Evolutionary conservation across 768 basidiomycete genomes (phyloP).

Genomic region (Clitopilus passeckerianus): DNA sequence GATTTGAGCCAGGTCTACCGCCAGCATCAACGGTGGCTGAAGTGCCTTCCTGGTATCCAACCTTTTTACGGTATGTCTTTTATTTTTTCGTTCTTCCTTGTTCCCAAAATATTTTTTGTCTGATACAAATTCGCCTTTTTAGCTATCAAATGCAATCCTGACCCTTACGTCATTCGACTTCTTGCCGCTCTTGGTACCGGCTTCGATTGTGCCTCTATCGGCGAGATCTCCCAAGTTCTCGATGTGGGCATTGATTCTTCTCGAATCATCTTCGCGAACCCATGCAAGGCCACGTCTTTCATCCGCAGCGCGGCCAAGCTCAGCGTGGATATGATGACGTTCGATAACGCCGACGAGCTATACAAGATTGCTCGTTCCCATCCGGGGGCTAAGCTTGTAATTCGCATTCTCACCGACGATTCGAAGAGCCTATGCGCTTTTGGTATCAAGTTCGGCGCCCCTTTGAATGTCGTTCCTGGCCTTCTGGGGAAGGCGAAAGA

Average conservation of each 20-base stretch:
- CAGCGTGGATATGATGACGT: constrained; percentile 93
- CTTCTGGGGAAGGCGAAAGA: constrained; percentile 78
- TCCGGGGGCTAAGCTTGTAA: constrained; percentile 78
- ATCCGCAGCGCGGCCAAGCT: constrained; percentile 76
- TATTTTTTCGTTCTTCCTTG: neutral
- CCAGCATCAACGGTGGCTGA: constrained; percentile 81
- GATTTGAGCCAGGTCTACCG: constrained; percentile 85
- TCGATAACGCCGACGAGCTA: constrained; percentile 96
- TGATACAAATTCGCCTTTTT: constrained; percentile 15
- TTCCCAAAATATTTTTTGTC: constrained; percentile 1
- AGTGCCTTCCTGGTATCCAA: constrained; percentile 76
- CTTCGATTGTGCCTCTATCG: constrained; percentile 96
- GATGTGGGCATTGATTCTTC: constrained; percentile 67
- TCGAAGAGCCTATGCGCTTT: constrained; percentile 91
- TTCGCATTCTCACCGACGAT: constrained; percentile 98
- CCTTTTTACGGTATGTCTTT: constrained; percentile 81
- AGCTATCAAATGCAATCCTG: constrained; percentile 99
- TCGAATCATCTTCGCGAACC: constrained; percentile 96
- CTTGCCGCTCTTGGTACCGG: constrained; percentile 87
- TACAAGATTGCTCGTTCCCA: constrained; percentile 84
- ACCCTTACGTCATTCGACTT: constrained; percentile 88
- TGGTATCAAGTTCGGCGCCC: constrained; percentile 95
- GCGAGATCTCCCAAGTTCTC: constrained; percentile 84
- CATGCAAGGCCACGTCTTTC: constrained; percentile 95
- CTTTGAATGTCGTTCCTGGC: constrained; percentile 71